Evolutionary conservation across 805 yeast species (phyloP).

Genomic region (Spencermartinsiella europaea): DNA sequence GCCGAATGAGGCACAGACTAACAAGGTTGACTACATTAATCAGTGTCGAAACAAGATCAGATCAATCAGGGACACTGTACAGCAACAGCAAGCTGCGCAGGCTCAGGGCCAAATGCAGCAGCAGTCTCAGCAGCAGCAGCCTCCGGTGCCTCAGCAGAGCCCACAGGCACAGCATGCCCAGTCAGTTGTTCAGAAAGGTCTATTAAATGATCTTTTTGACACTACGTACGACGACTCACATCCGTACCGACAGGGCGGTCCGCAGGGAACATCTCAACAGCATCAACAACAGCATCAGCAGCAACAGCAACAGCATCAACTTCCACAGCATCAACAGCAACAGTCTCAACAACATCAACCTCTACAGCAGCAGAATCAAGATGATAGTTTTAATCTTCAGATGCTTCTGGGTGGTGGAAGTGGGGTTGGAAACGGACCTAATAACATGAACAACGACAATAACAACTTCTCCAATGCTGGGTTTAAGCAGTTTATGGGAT

Average conservation of each 20-base stretch:
- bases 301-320: conserved; percentile 9
- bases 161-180: background rate
- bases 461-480: conserved; percentile 10
- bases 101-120: conserved; percentile 9
- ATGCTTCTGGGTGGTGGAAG: conserved; percentile 8
- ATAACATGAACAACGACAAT: no score
- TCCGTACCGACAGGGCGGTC: background rate
- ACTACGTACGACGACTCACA: background rate
- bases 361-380: conserved; percentile 9
- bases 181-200: background rate
- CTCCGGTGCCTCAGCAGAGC: background rate
- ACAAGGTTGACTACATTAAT: conserved; percentile 24
- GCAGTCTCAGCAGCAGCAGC: conserved; percentile 19
- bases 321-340: background rate
- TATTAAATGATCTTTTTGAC: background rate
- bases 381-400: conserved; percentile 11
- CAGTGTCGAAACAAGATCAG: conserved; percentile 23
- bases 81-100: conserved; percentile 20
- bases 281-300: conserved; percentile 19
- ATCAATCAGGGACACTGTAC: conserved; percentile 11
- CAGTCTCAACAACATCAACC: conserved; percentile 19
- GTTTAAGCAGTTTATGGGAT: conserved; percentile 8
- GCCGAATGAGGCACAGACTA: no score
- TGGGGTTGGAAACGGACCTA: conserved; percentile 2
- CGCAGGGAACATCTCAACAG: conserved; percentile 2